Evolutionary conservation across 805 yeast genomes (phyloP).

Genomic region (Candida silvatica): DNA sequence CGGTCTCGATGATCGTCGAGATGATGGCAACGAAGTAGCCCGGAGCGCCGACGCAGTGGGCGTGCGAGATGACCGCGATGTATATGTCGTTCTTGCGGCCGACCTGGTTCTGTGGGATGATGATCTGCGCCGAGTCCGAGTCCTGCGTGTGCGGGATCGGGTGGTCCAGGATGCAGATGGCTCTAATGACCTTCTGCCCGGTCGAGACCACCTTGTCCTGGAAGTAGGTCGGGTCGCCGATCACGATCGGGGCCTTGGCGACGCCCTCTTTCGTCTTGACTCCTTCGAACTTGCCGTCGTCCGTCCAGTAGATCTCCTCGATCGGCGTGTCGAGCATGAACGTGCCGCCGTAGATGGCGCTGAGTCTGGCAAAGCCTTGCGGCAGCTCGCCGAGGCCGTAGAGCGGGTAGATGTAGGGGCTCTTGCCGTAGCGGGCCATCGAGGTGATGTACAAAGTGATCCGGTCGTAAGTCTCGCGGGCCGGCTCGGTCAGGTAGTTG

Average conservation of each 20-base stretch:
- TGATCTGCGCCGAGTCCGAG: constrained; percentile 85
- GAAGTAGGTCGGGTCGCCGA: constrained; percentile 97
- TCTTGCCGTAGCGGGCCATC: constrained; percentile 90
- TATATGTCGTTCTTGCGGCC: constrained; percentile 91
- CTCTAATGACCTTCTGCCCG: constrained; percentile 70
- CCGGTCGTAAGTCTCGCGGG: constrained; percentile 85
- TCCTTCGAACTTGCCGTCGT: constrained; percentile 68
- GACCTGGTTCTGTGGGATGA: constrained; percentile 94
- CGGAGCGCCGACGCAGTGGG: constrained; percentile 84
- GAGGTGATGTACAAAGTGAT: constrained; percentile 79
- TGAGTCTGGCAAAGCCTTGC: constrained; percentile 96
- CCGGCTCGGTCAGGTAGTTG: constrained; percentile 79
- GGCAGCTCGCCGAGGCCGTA: constrained; percentile 97
- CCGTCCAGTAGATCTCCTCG: constrained; percentile 75
- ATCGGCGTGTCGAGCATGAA: constrained; percentile 96
- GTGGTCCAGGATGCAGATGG: constrained; percentile 83
- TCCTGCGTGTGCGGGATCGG: constrained; percentile 77
- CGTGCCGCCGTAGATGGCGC: constrained; percentile 97
- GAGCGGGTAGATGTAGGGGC: constrained; percentile 92
- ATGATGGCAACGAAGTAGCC: constrained; percentile 90
- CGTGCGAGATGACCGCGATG: constrained; percentile 80
- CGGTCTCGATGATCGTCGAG: constrained; percentile 91
- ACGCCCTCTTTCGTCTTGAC: constrained; percentile 87
- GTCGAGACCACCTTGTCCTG: constrained; percentile 71
- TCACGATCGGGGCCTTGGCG: constrained; percentile 87